Percentiles rank a stretch among this genome's conserved stretches.
These are phyloP conservation scores for Geotrichum ghanense DNA, from an alignment of 805 yeast genomes.

Conservation along the genomic window DNA sequence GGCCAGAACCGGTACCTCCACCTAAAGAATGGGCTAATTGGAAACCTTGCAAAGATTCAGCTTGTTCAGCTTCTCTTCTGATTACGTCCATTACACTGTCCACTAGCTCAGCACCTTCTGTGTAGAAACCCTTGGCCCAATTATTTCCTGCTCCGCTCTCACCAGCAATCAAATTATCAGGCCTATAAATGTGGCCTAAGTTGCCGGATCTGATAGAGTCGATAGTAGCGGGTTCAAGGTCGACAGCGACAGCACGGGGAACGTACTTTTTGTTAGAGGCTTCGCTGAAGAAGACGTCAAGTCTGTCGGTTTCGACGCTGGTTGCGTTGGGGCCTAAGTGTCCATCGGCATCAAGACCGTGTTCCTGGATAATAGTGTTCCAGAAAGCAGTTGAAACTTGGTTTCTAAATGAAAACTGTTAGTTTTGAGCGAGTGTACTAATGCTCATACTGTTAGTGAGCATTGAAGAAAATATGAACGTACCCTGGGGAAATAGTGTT, in stretches of 20 bases:
- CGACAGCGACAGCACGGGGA: slow-evolving; percentile 87
- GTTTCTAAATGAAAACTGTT: slow-evolving; percentile 18
- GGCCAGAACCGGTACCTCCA: slow-evolving; percentile 95
- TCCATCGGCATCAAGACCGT: slow-evolving; percentile 26
- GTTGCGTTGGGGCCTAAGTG: slow-evolving; percentile 12
- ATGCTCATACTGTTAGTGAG: background rate
- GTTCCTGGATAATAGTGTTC: slow-evolving; percentile 28
- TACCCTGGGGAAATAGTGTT: background rate
- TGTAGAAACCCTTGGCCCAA: slow-evolving; percentile 96
- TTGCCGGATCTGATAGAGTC: slow-evolving; percentile 70
- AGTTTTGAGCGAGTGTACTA: background rate
- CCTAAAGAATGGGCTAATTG: slow-evolving; percentile 76
- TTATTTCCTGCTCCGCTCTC: slow-evolving; percentile 91
- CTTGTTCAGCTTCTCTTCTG: slow-evolving; percentile 87
- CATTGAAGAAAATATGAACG: too few relatives aligned
- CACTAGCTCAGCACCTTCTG: slow-evolving; percentile 91
- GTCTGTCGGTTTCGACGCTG: slow-evolving; percentile 30
- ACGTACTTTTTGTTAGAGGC: slow-evolving; percentile 82
- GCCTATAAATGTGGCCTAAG: slow-evolving; percentile 83
- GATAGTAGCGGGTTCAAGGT: slow-evolving; percentile 89
- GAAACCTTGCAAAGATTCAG: slow-evolving; percentile 91
- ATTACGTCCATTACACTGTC: slow-evolving; percentile 83
- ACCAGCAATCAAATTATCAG: slow-evolving; percentile 82
- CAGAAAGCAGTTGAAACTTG: slow-evolving; percentile 31
- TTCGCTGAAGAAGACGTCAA: slow-evolving; percentile 80